phyloP scores from a whole-genome alignment of 768 basidiomycete species.

The Mycena filopes region DNA sequence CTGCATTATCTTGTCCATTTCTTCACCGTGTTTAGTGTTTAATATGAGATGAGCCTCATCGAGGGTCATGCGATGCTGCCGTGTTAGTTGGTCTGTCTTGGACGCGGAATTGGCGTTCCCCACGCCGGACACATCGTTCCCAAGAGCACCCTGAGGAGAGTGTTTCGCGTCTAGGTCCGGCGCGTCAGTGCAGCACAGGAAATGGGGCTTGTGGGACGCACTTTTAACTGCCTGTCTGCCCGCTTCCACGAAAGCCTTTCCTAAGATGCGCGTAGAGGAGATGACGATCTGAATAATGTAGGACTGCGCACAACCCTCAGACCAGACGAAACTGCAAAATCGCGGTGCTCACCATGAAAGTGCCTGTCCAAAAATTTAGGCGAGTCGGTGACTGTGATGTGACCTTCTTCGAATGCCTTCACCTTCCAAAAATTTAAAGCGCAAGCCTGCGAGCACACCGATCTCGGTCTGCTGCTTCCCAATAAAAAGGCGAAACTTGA shows the following conservation, averaged over 20 bases:
- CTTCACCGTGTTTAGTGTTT: slow-evolving; percentile 82
- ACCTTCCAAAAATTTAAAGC: slow-evolving; percentile 53
- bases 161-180: slow-evolving; percentile 79
- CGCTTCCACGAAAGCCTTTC: slow-evolving; percentile 92
- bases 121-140: slow-evolving; percentile 77
- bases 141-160: slow-evolving; percentile 75
- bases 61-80: slow-evolving; percentile 90
- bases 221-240: slow-evolving; percentile 94
- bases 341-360: slow-evolving; percentile 16
- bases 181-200: slow-evolving; percentile 10
- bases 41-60: slow-evolving; percentile 96
- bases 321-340: slow-evolving; percentile 28
- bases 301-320: slow-evolving; percentile 59
- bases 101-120: slow-evolving; percentile 81
- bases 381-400: neutral
- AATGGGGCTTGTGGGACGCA: slow-evolving; percentile 50
- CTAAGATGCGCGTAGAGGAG: slow-evolving; percentile 83
- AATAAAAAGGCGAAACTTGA: slow-evolving; percentile 51
- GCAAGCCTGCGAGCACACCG: slow-evolving; percentile 50
- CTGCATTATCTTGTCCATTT: slow-evolving; percentile 76
- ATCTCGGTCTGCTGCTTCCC: slow-evolving; percentile 39
- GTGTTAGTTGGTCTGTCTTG: slow-evolving; percentile 81
- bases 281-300: slow-evolving; percentile 86
- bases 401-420: slow-evolving; percentile 25
- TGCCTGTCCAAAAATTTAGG: slow-evolving; percentile 10